Evolutionary conservation across 1,284 basidiomycete genomes (phyloP).

Genomic region (Irpex sp.): DNA sequence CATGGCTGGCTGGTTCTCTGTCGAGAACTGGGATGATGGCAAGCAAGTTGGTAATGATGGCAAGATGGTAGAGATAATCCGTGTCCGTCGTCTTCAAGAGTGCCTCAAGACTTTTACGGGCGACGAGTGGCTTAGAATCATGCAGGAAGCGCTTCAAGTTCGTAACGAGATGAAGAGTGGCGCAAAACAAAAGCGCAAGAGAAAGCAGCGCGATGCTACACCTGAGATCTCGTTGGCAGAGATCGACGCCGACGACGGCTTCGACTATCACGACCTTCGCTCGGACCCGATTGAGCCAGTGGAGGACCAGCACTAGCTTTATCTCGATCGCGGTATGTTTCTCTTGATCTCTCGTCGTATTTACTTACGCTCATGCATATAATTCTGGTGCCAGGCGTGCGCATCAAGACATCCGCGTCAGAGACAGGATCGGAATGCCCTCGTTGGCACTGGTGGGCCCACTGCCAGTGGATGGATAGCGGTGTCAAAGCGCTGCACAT

Average conservation of each 20-base stretch:
- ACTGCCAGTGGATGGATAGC: too few relatives aligned
- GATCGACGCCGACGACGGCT: background rate
- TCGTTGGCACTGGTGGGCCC: background rate
- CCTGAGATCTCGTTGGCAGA: background rate
- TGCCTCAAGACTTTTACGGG: background rate
- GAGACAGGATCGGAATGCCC: too few relatives aligned
- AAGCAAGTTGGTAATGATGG: background rate
- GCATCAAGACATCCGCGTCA: too few relatives aligned
- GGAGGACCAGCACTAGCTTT: background rate
- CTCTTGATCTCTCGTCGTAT: too few relatives aligned
- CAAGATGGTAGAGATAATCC: background rate
- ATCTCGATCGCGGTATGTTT: too few relatives aligned
- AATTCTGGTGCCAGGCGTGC: too few relatives aligned
- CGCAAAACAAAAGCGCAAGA: background rate
- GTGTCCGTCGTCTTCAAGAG: background rate
- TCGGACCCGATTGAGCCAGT: background rate
- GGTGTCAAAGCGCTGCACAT: too few relatives aligned
- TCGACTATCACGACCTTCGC: background rate
- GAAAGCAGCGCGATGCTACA: background rate
- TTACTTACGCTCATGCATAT: too few relatives aligned
- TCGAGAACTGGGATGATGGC: background rate
- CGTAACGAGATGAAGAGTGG: background rate
- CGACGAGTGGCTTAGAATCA: background rate
- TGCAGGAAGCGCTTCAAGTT: background rate
- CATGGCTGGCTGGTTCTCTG: background rate